Conservation (phyloP, 345 rosid species). For the Eucalyptus pauciflora region DNA sequence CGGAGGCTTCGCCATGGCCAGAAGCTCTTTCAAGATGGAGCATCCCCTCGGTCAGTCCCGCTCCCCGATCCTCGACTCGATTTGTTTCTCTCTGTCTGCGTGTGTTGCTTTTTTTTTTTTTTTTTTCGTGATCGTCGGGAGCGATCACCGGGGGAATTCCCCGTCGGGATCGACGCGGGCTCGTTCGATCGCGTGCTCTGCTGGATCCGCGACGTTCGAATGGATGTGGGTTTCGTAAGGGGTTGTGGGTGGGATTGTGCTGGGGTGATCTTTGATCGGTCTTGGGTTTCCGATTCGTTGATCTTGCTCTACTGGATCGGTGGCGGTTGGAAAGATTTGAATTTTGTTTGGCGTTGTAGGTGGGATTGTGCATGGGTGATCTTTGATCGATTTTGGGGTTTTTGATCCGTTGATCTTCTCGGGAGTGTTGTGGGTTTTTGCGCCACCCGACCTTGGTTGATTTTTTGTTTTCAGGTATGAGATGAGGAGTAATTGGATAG, state of each 20-base stretch:
- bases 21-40: conserved; percentile 77
- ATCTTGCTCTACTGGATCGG: neutral
- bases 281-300: neutral
- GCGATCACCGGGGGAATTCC: neutral
- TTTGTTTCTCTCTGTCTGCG: neutral
- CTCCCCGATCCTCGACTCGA: neutral
- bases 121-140: neutral
- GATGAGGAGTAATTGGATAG: neutral
- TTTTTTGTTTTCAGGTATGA: neutral
- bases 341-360: neutral
- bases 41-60: conserved; percentile 60
- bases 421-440: neutral
- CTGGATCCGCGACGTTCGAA: neutral
- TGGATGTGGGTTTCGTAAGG: neutral
- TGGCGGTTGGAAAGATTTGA: no score
- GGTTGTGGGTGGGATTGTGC: neutral
- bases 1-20: conserved; percentile 44
- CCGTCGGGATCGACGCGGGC: neutral
- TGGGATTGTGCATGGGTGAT: neutral
- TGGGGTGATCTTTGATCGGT: neutral
- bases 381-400: neutral
- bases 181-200: neutral
- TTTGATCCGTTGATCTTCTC: neutral
- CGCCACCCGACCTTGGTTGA: neutral
- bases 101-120: neutral